Evolutionary conservation across 2,329 filamentous ascomycete genomes (phyloP).

Genomic region (Sporothrix globosa): DNA sequence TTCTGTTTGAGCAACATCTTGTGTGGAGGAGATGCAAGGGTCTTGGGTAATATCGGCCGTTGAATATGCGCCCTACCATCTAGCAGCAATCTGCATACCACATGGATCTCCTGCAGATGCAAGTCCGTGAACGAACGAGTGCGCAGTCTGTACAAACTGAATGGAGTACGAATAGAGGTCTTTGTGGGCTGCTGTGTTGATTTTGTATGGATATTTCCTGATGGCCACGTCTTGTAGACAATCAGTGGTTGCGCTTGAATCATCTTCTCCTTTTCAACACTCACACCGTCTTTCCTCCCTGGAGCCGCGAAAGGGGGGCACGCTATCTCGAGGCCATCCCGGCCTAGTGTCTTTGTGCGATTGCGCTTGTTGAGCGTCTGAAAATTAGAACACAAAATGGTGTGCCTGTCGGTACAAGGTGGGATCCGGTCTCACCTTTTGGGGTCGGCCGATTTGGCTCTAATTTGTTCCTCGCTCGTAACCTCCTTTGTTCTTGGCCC

Average conservation of each 20-base stretch:
- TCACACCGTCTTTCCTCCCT: neutral
- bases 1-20: conserved; percentile 8
- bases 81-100: conserved; percentile 6
- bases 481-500: conserved; percentile 16
- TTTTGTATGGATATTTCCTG: too few species aligned
- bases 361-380: conserved; percentile 23
- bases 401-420: conserved; percentile 1
- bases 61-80: conserved; percentile 6
- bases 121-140: neutral
- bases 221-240: too few species aligned
- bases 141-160: neutral
- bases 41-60: conserved; percentile 24
- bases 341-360: conserved; percentile 11
- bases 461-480: neutral
- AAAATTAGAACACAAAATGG: neutral
- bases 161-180: neutral
- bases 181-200: too few species aligned
- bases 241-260: neutral
- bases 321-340: neutral
- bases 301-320: conserved; percentile 20
- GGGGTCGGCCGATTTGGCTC: neutral
- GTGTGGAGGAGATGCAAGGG: conserved; percentile 15
- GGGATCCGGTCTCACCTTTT: conserved; percentile 7
- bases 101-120: conserved; percentile 11
- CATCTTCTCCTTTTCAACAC: neutral